Evolutionary conservation across 2,329 filamentous ascomycete species (phyloP), one percentile per base, ranked within the genome.

Genomic region (Geosmithia putterillii): DNA sequence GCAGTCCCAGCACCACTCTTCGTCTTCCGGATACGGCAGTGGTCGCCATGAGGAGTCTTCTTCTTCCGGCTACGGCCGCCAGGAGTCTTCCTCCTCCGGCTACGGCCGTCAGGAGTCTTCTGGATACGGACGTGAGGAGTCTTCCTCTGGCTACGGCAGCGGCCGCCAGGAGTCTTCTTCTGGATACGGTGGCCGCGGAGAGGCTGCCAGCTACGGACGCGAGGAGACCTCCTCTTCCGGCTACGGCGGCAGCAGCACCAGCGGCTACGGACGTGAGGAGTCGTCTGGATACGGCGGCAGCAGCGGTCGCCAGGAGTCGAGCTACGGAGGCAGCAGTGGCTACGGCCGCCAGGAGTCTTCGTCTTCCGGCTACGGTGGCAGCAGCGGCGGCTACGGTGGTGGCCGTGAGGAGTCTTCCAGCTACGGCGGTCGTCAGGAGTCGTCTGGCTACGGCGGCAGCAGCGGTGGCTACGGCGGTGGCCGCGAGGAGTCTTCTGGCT

Each of bases 71-170:
- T 51, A 50, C 19, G 48, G 52, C 36, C 42, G 49, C 38, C 43
- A 58, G 42, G 52, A 57, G 25, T 18, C 56, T 41, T 52, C 56
- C 44, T 34, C 21, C 8, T 51, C 50, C 19, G 48, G 52, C 36
- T 51, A 50, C 19, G 48, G 52, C 36, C 42, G 49, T 37, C 43
- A 45, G 28, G 47, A 56, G 34, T 25, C 23, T 6, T 25, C 23
- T 6, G 23, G 23, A 6, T 25, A 25, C 23, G 23, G 23, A n/a
- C 41, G 19, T 9, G 4, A 43, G 10, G 20, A 38, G 10, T n/a
- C n/a, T n/a, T n/a, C n/a, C n/a, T 48, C 58, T 40, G 46, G 52
- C 41, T 48, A 55, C 43, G 44, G 52, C 23, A 51, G 50, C 19
- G 48, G 52, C 37, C 42, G 49, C 38, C 43, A 45, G 28, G 46